Evolutionary conservation across 2,329 filamentous ascomycete species (phyloP).

Genomic region (Aspergillus quadrilineatus): DNA sequence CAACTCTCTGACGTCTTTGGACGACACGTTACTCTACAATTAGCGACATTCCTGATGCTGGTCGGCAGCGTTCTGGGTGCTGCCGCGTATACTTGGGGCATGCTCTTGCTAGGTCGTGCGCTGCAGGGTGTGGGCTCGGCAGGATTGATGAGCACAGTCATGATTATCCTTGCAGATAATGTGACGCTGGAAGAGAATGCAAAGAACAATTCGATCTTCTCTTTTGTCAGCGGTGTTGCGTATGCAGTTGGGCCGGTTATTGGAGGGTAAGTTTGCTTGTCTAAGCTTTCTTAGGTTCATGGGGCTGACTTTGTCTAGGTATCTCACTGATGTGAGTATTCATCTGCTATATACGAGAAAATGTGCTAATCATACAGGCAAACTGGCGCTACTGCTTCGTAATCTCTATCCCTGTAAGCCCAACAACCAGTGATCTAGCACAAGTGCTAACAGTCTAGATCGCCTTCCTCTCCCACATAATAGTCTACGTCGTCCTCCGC

Average conservation of each 20-base stretch:
- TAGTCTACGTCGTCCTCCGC: constrained; percentile 58
- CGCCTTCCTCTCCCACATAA: constrained; percentile 50
- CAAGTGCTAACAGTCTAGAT: constrained; percentile 32
- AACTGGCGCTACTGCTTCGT: constrained; percentile 69
- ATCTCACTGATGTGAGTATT: constrained; percentile 32
- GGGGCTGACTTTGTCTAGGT: constrained; percentile 8
- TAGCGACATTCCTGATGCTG: constrained; percentile 57
- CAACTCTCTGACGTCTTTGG: constrained; percentile 67
- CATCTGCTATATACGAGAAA: not conserved
- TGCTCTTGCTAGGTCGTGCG: constrained; percentile 63
- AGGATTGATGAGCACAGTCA: constrained; percentile 60
- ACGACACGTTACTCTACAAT: constrained; percentile 58
- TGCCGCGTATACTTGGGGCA: constrained; percentile 55
- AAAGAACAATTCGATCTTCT: constrained; percentile 62
- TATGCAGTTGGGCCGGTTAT: constrained; percentile 63
- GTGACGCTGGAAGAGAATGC: constrained; percentile 63
- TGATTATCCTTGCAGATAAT: constrained; percentile 64
- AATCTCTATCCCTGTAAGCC: constrained; percentile 59
- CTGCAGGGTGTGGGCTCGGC: constrained; percentile 63
- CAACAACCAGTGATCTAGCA: no score
- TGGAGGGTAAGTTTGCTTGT: constrained; percentile 43
- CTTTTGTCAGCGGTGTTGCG: constrained; percentile 58
- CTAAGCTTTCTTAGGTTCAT: no score
- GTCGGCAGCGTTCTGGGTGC: constrained; percentile 64
- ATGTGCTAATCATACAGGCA: constrained; percentile 45